Evolutionary conservation across 2,329 filamentous ascomycete genomes (phyloP).

Genomic region (Emergomyces africanus): DNA sequence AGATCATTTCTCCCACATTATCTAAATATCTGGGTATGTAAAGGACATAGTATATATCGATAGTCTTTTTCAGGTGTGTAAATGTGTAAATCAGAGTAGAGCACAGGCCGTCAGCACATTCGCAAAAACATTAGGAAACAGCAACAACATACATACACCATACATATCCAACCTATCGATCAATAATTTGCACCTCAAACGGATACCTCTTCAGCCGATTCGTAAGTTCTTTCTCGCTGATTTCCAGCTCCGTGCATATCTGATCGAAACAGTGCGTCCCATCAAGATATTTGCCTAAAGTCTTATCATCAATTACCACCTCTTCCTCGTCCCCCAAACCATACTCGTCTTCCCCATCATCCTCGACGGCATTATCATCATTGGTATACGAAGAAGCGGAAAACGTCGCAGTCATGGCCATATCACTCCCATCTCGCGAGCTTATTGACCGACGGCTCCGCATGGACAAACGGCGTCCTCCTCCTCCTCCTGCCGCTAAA

Average conservation of each 20-base stretch:
- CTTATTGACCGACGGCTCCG: background rate
- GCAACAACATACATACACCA: background rate
- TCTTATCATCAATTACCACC: slow-evolving; percentile 24
- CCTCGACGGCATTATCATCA: slow-evolving; percentile 4
- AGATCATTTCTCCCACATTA: background rate
- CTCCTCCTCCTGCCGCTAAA: background rate
- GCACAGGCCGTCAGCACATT: background rate
- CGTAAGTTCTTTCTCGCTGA: slow-evolving; percentile 35
- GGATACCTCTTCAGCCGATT: slow-evolving; percentile 30
- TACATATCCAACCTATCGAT: slow-evolving; percentile 22
- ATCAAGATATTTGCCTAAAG: slow-evolving; percentile 32
- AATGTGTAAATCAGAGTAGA: too few species aligned
- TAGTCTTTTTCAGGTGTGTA: background rate
- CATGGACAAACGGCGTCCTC: background rate
- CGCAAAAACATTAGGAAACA: background rate
- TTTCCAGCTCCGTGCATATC: slow-evolving; percentile 37
- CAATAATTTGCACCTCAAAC: slow-evolving; percentile 34
- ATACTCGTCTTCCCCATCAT: slow-evolving; percentile 6
- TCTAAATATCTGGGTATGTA: background rate
- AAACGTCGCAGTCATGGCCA: background rate
- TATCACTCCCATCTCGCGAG: background rate
- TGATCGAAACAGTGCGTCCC: slow-evolving; percentile 39
- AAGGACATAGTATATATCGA: too few species aligned
- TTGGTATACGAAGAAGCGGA: background rate
- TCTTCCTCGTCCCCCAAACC: slow-evolving; percentile 11